phyloP scores from a whole-genome alignment of 257 asterid species.

The Ehretia macrophylla region DNA sequence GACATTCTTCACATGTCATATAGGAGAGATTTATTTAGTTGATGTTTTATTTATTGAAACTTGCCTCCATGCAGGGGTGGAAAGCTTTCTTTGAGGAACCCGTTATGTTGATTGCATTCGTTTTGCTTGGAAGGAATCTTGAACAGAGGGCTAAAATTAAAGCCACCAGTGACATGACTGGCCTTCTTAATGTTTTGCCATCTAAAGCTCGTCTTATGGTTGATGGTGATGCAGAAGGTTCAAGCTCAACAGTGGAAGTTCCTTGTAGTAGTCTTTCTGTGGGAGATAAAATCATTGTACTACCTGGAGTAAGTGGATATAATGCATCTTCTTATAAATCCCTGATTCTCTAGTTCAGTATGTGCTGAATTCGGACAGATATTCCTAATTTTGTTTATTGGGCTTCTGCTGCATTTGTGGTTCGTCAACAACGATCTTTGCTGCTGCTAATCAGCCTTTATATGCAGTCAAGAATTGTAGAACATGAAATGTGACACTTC shows the following conservation, averaged over 20 bases:
- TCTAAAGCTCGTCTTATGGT: slow-evolving; percentile 93
- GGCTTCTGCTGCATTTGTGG: background rate
- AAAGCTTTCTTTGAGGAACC: slow-evolving; percentile 97
- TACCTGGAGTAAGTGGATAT: slow-evolving; percentile 86
- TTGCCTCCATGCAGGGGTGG: slow-evolving; percentile 74
- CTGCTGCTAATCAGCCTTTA: too few relatives aligned
- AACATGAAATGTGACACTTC: too few relatives aligned
- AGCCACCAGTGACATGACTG: slow-evolving; percentile 97
- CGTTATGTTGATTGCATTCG: slow-evolving; percentile 96
- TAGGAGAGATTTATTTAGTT: slow-evolving; percentile 8
- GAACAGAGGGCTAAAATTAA: slow-evolving; percentile 96
- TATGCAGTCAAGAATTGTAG: too few relatives aligned
- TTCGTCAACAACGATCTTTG: too few relatives aligned
- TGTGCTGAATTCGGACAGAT: background rate
- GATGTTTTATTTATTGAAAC: slow-evolving; percentile 5
- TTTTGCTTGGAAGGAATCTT: slow-evolving; percentile 92
- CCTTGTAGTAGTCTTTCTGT: slow-evolving; percentile 79
- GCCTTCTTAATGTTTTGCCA: slow-evolving; percentile 85
- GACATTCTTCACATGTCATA: background rate
- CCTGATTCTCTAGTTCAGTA: background rate
- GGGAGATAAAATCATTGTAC: slow-evolving; percentile 85
- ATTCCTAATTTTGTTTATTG: background rate
- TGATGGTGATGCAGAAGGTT: slow-evolving; percentile 46
- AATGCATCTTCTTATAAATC: slow-evolving; percentile 1
- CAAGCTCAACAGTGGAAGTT: slow-evolving; percentile 72